These are phyloP conservation scores for Mucuna pruriens DNA, from an alignment of 306 rosid genomes.

Conservation along the genomic window DNA sequence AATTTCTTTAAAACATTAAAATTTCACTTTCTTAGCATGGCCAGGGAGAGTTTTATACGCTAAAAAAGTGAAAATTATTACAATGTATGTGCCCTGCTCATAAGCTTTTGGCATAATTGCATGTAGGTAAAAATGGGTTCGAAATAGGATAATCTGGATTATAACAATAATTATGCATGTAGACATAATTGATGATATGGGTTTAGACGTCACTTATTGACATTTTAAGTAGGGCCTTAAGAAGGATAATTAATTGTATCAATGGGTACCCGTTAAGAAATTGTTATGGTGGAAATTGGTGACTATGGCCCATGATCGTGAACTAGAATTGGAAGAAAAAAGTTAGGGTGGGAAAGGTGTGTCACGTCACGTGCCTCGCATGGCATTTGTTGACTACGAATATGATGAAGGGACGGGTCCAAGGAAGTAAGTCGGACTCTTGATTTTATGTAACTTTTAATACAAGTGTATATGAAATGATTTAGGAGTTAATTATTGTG, in stretches of 20 bases:
- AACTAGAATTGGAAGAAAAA: neutral
- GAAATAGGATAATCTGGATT: neutral
- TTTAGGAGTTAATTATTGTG: neutral
- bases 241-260: neutral
- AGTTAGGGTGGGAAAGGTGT: neutral
- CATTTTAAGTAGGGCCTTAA: neutral
- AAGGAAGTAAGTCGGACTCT: constrained; percentile 9
- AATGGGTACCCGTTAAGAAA: constrained; percentile 8
- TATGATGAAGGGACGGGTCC: neutral
- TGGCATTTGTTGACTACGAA: constrained; percentile 10
- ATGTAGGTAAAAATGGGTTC: constrained; percentile 20
- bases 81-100: constrained; percentile 25
- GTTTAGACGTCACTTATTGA: constrained; percentile 17
- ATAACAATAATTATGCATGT: constrained; percentile 9
- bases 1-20: neutral
- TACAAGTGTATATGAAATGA: neutral
- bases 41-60: neutral
- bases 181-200: neutral
- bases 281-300: neutral
- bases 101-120: constrained; percentile 31
- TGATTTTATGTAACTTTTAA: neutral
- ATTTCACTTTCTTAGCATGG: neutral
- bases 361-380: constrained; percentile 1
- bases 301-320: neutral
- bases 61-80: constrained; percentile 24